These are phyloP conservation scores for Stemphylium vesicarium DNA, from an alignment of 2,329 filamentous ascomycete genomes.

Conservation along the genomic window DNA sequence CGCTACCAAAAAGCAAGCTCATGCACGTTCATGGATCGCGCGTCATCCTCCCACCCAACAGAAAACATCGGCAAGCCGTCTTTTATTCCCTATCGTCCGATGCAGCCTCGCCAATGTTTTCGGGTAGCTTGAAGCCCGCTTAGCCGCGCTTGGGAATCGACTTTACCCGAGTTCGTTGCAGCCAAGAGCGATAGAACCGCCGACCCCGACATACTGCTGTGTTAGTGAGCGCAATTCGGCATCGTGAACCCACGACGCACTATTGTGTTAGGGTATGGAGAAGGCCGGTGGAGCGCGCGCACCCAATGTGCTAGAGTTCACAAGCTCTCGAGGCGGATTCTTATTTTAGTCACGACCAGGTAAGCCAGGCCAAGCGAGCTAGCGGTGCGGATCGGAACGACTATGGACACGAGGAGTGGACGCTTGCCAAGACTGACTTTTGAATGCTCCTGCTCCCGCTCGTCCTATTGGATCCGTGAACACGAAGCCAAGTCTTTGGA, in stretches of 20 bases:
- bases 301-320: too few relatives aligned
- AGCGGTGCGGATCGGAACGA: constrained; percentile 10
- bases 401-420: neutral
- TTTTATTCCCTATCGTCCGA: neutral
- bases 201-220: too few relatives aligned
- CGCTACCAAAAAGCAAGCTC: constrained; percentile 5
- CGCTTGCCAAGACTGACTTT: neutral
- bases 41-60: neutral
- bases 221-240: too few relatives aligned
- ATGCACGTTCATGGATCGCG: neutral
- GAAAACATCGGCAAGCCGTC: neutral
- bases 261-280: too few relatives aligned
- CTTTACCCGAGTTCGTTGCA: too few relatives aligned
- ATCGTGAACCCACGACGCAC: too few relatives aligned
- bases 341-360: too few relatives aligned
- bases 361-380: neutral
- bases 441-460: neutral
- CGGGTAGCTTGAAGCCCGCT: too few relatives aligned
- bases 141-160: too few relatives aligned
- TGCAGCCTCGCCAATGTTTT: neutral
- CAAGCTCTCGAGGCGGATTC: too few relatives aligned
- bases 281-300: too few relatives aligned
- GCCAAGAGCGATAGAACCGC: too few relatives aligned
- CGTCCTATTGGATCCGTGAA: neutral
- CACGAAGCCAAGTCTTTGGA: neutral